phyloP scores from a whole-genome alignment of 2,329 filamentous ascomycete species.

The Rhinocladiella mackenziei region DNA sequence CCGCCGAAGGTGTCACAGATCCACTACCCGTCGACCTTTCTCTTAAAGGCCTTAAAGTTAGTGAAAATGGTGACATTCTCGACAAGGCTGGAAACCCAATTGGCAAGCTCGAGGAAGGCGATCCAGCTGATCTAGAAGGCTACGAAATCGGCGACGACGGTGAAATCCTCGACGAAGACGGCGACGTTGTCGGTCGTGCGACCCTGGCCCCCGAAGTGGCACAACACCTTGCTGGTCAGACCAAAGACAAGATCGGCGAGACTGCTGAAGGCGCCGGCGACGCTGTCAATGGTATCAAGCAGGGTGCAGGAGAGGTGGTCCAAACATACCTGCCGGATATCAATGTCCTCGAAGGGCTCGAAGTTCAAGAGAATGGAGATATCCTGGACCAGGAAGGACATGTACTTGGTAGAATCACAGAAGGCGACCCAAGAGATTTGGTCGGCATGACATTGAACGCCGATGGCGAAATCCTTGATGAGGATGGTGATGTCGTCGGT shows the following conservation, averaged over 20 bases:
- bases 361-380: constrained; percentile 52
- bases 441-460: constrained; percentile 41
- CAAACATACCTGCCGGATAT: constrained; percentile 36
- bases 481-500: constrained; percentile 38
- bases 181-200: constrained; percentile 38
- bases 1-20: constrained; percentile 17
- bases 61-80: constrained; percentile 37
- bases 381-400: constrained; percentile 47
- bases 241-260: constrained; percentile 28
- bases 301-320: constrained; percentile 37
- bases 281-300: constrained; percentile 31
- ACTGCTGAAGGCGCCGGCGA: constrained; percentile 32
- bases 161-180: constrained; percentile 33
- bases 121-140: constrained; percentile 40
- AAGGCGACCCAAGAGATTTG: constrained; percentile 41
- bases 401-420: constrained; percentile 38
- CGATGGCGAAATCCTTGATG: constrained; percentile 40
- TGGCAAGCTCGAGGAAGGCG: constrained; percentile 41
- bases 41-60: constrained; percentile 40
- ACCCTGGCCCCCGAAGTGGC: constrained; percentile 30
- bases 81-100: constrained; percentile 36
- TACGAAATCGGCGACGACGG: constrained; percentile 39
- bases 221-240: constrained; percentile 27
- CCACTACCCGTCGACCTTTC: constrained; percentile 34
- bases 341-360: constrained; percentile 36